A percentile compares a stretch with the other conserved stretches of the same genome.
phyloP scores from a whole-genome alignment of 176 grass and related monocot species.

The Paspalum vaginatum region DNA sequence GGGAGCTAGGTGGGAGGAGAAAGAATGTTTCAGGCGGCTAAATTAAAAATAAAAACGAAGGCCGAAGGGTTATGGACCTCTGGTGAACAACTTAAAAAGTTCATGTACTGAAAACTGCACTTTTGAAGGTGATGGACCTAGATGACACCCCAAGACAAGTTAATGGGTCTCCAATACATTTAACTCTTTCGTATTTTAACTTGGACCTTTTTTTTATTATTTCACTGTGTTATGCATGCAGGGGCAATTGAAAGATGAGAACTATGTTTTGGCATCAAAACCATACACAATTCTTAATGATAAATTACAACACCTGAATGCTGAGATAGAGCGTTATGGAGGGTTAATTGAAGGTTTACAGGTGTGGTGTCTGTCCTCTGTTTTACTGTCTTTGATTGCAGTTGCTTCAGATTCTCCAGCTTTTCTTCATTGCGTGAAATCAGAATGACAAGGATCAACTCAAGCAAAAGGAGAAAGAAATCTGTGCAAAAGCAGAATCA shows the following conservation, averaged over 20 bases:
- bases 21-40: no score
- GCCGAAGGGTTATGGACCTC: no score
- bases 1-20: no score
- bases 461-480: constrained; percentile 78
- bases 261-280: constrained; percentile 79
- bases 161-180: no score
- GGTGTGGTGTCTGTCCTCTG: constrained; percentile 54
- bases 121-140: no score
- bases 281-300: constrained; percentile 69
- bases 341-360: constrained; percentile 75
- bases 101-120: no score
- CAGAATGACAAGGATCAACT: constrained; percentile 77
- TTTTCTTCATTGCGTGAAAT: constrained; percentile 34
- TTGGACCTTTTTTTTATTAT: constrained; percentile 44
- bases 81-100: no score
- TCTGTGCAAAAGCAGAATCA: constrained; percentile 68
- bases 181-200: constrained; percentile 11
- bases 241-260: constrained; percentile 85
- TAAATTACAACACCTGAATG: constrained; percentile 79
- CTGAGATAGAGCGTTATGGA: constrained; percentile 70
- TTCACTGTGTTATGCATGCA: constrained; percentile 36
- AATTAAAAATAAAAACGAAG: no score
- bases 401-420: neutral
- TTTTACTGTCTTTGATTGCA: constrained; percentile 15
- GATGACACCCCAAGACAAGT: no score